Conservation (phyloP, 768 basidiomycete species). For the Amanita muscaria region DNA sequence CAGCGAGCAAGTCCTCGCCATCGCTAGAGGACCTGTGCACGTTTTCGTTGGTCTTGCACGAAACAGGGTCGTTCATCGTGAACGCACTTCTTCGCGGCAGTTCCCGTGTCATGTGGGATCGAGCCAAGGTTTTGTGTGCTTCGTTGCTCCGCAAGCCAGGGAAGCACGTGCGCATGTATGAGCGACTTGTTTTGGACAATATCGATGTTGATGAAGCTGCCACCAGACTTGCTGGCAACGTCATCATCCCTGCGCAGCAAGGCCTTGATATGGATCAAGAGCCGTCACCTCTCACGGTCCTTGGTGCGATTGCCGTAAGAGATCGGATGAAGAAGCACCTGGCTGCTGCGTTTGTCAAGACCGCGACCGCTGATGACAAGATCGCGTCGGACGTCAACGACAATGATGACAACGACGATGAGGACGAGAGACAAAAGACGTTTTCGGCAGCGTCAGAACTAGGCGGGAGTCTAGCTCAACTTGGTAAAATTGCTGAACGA, state of each 20-base stretch:
- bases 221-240: slow-evolving; percentile 23
- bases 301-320: slow-evolving; percentile 43
- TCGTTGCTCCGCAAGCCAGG: slow-evolving; percentile 6
- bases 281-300: slow-evolving; percentile 34
- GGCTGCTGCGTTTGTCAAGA: slow-evolving; percentile 42
- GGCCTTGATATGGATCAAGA: slow-evolving; percentile 13
- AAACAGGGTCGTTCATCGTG: slow-evolving; percentile 21
- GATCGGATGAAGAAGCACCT: slow-evolving; percentile 46
- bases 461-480: slow-evolving; percentile 45
- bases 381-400: slow-evolving; percentile 23
- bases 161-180: slow-evolving; percentile 22
- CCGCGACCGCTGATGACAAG: too few species aligned
- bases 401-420: slow-evolving; percentile 26
- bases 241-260: slow-evolving; percentile 6
- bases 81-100: slow-evolving; percentile 28
- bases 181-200: slow-evolving; percentile 45
- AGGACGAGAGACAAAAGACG: slow-evolving; percentile 36
- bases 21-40: slow-evolving; percentile 45
- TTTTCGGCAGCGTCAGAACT: slow-evolving; percentile 55
- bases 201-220: slow-evolving; percentile 48
- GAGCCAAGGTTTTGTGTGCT: slow-evolving; percentile 1
- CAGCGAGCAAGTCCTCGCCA: slow-evolving; percentile 26
- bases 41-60: slow-evolving; percentile 46
- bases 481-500: slow-evolving; percentile 50
- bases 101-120: slow-evolving; percentile 27